A percentile compares a stretch with the other conserved stretches of the same genome.
Conservation (phyloP, 2,329 filamentous ascomycete genomes). For the Scytalidium lignicola region DNA sequence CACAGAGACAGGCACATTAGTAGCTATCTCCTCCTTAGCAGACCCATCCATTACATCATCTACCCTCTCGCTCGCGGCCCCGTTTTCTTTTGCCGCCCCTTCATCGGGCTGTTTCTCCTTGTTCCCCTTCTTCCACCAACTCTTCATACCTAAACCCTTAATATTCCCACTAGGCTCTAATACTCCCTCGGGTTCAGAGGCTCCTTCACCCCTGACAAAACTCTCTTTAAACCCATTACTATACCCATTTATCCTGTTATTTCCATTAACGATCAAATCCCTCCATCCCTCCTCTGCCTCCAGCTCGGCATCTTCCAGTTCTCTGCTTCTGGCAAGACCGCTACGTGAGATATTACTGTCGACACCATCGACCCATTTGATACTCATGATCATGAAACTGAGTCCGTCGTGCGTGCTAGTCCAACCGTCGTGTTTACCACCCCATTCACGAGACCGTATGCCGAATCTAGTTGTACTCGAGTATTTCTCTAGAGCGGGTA, state of each 20-base stretch:
- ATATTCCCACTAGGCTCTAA: conserved; percentile 8
- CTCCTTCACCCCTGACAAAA: conserved; percentile 11
- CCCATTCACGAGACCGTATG: conserved; percentile 76
- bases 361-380: conserved; percentile 82
- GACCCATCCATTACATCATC: background rate
- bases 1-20: background rate
- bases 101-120: background rate
- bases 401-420: conserved; percentile 44
- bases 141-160: conserved; percentile 17
- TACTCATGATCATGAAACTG: conserved; percentile 77
- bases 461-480: conserved; percentile 70
- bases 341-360: conserved; percentile 39
- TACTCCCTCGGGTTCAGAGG: background rate
- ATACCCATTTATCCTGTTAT: conserved; percentile 4
- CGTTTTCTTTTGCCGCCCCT: background rate
- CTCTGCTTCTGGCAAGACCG: conserved; percentile 33
- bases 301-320: conserved; percentile 13
- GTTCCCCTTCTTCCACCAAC: conserved; percentile 17
- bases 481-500: conserved; percentile 76
- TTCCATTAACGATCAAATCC: conserved; percentile 7
- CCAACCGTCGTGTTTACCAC: conserved; percentile 41
- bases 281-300: conserved; percentile 13
- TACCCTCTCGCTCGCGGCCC: background rate
- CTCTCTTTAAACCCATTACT: conserved; percentile 11
- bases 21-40: background rate